Evolutionary conservation across 306 rosid genomes (phyloP).

Genomic region (Leucaena leucocephala): DNA sequence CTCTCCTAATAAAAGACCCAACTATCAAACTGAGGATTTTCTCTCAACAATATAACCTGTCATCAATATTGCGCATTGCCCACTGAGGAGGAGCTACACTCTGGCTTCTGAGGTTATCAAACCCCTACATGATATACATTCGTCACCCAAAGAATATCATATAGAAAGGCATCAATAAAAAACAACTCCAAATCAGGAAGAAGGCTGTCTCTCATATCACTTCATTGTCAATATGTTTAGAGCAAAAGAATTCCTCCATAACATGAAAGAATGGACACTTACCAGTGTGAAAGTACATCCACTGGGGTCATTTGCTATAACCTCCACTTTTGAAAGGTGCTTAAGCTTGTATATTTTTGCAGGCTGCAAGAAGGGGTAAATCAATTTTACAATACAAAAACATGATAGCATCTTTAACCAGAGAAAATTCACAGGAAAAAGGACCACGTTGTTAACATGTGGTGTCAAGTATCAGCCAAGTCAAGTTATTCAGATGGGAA

Average conservation of each 20-base stretch:
- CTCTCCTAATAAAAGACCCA: slow-evolving; percentile 19
- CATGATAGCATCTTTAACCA: neutral
- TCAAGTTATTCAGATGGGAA: neutral
- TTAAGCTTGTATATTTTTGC: slow-evolving; percentile 91
- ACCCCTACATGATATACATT: slow-evolving; percentile 69
- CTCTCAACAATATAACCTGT: slow-evolving; percentile 62
- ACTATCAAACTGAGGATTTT: slow-evolving; percentile 16
- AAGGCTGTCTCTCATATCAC: slow-evolving; percentile 18
- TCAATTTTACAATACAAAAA: slow-evolving; percentile 13
- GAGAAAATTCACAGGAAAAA: neutral
- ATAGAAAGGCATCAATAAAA: slow-evolving; percentile 18
- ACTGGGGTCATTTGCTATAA: slow-evolving; percentile 83
- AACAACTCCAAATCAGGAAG: slow-evolving; percentile 14
- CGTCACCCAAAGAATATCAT: slow-evolving; percentile 26
- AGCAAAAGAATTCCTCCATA: slow-evolving; percentile 12
- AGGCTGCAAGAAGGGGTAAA: slow-evolving; percentile 62
- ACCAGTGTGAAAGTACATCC: slow-evolving; percentile 96
- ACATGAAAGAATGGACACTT: slow-evolving; percentile 39
- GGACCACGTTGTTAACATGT: neutral
- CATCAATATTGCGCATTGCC: slow-evolving; percentile 95
- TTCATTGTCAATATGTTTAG: slow-evolving; percentile 19
- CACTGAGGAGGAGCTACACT: slow-evolving; percentile 99
- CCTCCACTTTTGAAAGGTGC: slow-evolving; percentile 95
- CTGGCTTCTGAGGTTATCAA: slow-evolving; percentile 94
- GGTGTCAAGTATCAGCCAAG: too few species aligned